phyloP scores from a whole-genome alignment of 2,329 filamentous ascomycete species.

The Aciculosporium take region DNA sequence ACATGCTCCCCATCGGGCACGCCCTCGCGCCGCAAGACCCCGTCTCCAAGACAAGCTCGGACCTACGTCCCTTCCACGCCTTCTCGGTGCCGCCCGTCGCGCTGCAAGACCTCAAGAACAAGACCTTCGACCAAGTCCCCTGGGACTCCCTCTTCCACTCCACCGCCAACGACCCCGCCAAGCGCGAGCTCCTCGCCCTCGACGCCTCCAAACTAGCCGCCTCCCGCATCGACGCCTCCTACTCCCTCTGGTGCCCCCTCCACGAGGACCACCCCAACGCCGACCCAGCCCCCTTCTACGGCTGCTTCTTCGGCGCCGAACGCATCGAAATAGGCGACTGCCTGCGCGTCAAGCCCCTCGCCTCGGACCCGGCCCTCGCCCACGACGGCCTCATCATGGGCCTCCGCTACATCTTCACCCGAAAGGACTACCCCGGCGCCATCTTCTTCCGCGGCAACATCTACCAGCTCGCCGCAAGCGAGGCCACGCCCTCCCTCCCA shows the following conservation, averaged over 20 bases:
- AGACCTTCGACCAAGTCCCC: slow-evolving; percentile 25
- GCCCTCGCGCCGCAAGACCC: slow-evolving; percentile 22
- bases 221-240: slow-evolving; percentile 32
- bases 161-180: slow-evolving; percentile 20
- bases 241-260: slow-evolving; percentile 31
- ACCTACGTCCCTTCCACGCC: slow-evolving; percentile 36
- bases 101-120: slow-evolving; percentile 24
- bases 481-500: slow-evolving; percentile 16
- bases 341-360: slow-evolving; percentile 30
- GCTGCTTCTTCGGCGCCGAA: slow-evolving; percentile 37
- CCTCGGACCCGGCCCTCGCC: slow-evolving; percentile 21
- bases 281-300: slow-evolving; percentile 26
- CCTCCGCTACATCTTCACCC: slow-evolving; percentile 26
- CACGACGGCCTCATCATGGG: slow-evolving; percentile 22
- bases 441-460: slow-evolving; percentile 28
- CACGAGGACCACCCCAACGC: slow-evolving; percentile 16
- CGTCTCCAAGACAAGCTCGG: slow-evolving; percentile 24
- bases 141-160: slow-evolving; percentile 26
- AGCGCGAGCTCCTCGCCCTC: slow-evolving; percentile 27
- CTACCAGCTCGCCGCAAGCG: slow-evolving; percentile 21
- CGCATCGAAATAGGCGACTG: slow-evolving; percentile 33
- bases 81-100: slow-evolving; percentile 33
- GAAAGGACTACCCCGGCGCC: slow-evolving; percentile 19
- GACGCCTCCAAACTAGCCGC: slow-evolving; percentile 39
- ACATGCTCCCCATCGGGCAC: slow-evolving; percentile 28